Evolutionary conservation across 768 basidiomycete genomes (phyloP), one percentile per base, ranked within the genome.

Genomic region (Ramaria sp.): DNA sequence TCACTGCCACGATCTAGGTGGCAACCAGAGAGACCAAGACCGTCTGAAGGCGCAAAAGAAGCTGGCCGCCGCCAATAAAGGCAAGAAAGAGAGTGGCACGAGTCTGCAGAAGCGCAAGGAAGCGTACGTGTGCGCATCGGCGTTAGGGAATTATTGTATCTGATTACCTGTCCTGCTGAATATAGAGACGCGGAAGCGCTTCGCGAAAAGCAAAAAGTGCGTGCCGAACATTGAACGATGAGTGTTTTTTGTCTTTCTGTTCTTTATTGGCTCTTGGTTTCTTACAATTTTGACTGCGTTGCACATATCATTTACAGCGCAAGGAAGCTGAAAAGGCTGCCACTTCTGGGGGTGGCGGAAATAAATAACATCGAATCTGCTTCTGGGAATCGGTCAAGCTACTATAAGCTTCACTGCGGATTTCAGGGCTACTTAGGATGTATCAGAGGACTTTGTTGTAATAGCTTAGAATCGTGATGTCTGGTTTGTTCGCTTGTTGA

Each of bases 21-120:
- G 88, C 61, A 88, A 90, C 65, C 87, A 89, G 66, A 78, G 88
- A 50, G 88, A 90, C 6, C 74, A 70, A 67, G 88, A 84, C 66
- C 85, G 88, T 59, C 67, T 70, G 20, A 82, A 79, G 65, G 81
- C 84, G 13, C 79, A 81, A 71, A 90, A 90, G 72, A 88, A 86
- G 69, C 67, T 71, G 13, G 75, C 75, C 1, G 68, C 71, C 6
- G 52, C 59, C 13, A 68, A 68, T 50, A 83, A 56, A 51, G 55
- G 55, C 49, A 56, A 43, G 43, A 56, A 51, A 28, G 55, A 51
- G 41, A 50, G 39, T 39, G 55, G 76, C 10, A 58, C 72, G 1
- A 70, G 47, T 45, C 72, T 89, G 36, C 76, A 78, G 48, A 82
- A 85, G 68, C 78, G 87, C 61, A 84, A 82, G 69, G 86, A 88